phyloP scores from a whole-genome alignment of 129 eudicot genomes.

The Erigeron canadensis region DNA sequence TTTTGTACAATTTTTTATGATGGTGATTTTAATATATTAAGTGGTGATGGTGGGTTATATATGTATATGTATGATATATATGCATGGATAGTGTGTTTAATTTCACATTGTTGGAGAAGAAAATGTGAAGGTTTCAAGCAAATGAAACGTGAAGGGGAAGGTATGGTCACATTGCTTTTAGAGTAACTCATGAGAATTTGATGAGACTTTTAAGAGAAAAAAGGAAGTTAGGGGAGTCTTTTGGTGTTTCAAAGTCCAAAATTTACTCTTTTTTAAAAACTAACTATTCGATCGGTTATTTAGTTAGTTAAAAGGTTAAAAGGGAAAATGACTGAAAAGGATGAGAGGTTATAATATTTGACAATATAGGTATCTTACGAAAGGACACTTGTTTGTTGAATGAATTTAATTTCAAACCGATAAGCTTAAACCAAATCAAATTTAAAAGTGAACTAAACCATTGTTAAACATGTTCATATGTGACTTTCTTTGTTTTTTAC shows the following conservation, averaged over 20 bases:
- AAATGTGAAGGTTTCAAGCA: conserved; percentile 38
- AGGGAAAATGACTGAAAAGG: not conserved
- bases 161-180: conserved; percentile 24
- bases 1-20: not conserved
- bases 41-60: conserved; percentile 7
- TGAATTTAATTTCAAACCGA: no score
- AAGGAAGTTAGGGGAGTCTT: conserved; percentile 34
- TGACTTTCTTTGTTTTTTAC: no score
- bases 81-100: conserved; percentile 15
- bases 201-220: conserved; percentile 28
- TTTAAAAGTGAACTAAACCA: no score
- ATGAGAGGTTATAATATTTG: no score
- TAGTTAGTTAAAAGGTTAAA: not conserved
- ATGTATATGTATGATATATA: conserved; percentile 22
- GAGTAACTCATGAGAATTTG: conserved; percentile 34
- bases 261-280: conserved; percentile 3
- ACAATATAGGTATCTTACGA: no score
- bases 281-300: not conserved
- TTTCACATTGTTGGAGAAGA: conserved; percentile 21
- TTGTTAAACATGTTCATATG: no score
- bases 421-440: no score
- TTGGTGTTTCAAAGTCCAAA: conserved; percentile 35
- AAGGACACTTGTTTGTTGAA: no score
- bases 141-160: conserved; percentile 42
- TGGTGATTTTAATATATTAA: not conserved